Conservation (phyloP, 1,139 yeast genomes). For the Diutina catenulata region DNA sequence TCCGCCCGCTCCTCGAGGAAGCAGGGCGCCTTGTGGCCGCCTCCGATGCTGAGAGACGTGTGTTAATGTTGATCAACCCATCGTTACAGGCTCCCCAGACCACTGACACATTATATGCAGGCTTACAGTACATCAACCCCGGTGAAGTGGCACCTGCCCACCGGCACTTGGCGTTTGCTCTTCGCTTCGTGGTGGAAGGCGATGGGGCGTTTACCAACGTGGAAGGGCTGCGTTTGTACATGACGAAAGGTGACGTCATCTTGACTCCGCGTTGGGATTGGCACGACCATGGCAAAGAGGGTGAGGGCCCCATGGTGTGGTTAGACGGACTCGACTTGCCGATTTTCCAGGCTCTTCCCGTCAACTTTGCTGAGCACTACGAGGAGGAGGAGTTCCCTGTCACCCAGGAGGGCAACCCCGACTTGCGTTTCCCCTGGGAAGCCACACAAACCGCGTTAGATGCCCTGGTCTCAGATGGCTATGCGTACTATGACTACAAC, state of each 20-base stretch:
- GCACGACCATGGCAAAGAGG: slow-evolving; percentile 16
- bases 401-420: slow-evolving; percentile 8
- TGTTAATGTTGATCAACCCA: slow-evolving; percentile 14
- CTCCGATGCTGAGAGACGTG: slow-evolving; percentile 14
- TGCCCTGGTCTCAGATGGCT: slow-evolving; percentile 6
- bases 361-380: slow-evolving; percentile 14
- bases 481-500: slow-evolving; percentile 10
- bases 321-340: slow-evolving; percentile 15
- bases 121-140: slow-evolving; percentile 13
- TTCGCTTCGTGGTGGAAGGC: slow-evolving; percentile 14
- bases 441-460: slow-evolving; percentile 10
- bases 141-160: slow-evolving; percentile 16
- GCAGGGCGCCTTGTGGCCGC: slow-evolving; percentile 12
- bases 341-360: slow-evolving; percentile 14
- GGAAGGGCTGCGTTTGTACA: slow-evolving; percentile 12
- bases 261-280: slow-evolving; percentile 15
- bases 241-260: slow-evolving; percentile 14
- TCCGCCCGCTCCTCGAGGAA: slow-evolving; percentile 12
- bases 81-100: slow-evolving; percentile 14
- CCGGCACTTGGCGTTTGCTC: slow-evolving; percentile 14
- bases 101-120: slow-evolving; percentile 15
- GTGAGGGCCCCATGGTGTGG: slow-evolving; percentile 15
- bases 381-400: slow-evolving; percentile 12
- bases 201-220: slow-evolving; percentile 14
- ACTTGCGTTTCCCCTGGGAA: slow-evolving; percentile 12